phyloP scores from a whole-genome alignment of 2,329 filamentous ascomycete species.

The Setomelanomma holmii region DNA sequence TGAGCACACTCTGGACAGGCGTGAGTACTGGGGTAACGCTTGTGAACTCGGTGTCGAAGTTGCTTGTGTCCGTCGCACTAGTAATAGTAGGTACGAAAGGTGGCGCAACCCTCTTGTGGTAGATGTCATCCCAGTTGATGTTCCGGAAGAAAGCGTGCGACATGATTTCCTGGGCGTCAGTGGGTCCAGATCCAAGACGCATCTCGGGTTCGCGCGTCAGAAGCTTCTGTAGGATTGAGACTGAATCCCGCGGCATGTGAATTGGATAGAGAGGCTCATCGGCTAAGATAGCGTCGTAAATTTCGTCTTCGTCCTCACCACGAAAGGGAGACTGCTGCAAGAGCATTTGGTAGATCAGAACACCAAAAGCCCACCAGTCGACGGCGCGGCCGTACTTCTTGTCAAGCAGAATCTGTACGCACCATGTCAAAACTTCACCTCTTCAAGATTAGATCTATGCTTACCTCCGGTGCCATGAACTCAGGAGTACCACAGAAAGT shows the following conservation, averaged over 20 bases:
- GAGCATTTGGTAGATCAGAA: slow-evolving; percentile 99
- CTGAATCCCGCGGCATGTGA: slow-evolving; percentile 97
- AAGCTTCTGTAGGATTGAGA: slow-evolving; percentile 96
- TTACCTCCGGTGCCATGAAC: slow-evolving; percentile 97
- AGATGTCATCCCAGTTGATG: slow-evolving; percentile 98
- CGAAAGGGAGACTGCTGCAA: slow-evolving; percentile 98
- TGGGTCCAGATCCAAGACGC: slow-evolving; percentile 90
- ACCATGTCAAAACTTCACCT: neutral
- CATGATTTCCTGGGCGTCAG: slow-evolving; percentile 98
- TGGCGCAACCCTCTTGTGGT: slow-evolving; percentile 88
- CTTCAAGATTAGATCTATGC: slow-evolving; percentile 3
- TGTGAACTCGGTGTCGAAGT: slow-evolving; percentile 98
- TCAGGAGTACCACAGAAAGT: slow-evolving; percentile 99
- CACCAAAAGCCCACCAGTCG: slow-evolving; percentile 99
- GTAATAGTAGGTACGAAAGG: slow-evolving; percentile 91
- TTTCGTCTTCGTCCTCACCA: slow-evolving; percentile 98
- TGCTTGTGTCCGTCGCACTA: slow-evolving; percentile 96
- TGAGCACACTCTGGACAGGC: slow-evolving; percentile 71
- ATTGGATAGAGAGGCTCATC: slow-evolving; percentile 98
- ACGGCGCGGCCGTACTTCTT: slow-evolving; percentile 98
- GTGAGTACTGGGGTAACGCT: slow-evolving; percentile 97
- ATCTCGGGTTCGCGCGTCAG: slow-evolving; percentile 94
- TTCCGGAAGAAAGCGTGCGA: slow-evolving; percentile 97
- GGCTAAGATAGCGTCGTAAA: slow-evolving; percentile 97
- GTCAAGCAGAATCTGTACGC: slow-evolving; percentile 81